phyloP scores from a whole-genome alignment of 2,329 filamentous ascomycete genomes.

The Sclerotinia subarctica region DNA sequence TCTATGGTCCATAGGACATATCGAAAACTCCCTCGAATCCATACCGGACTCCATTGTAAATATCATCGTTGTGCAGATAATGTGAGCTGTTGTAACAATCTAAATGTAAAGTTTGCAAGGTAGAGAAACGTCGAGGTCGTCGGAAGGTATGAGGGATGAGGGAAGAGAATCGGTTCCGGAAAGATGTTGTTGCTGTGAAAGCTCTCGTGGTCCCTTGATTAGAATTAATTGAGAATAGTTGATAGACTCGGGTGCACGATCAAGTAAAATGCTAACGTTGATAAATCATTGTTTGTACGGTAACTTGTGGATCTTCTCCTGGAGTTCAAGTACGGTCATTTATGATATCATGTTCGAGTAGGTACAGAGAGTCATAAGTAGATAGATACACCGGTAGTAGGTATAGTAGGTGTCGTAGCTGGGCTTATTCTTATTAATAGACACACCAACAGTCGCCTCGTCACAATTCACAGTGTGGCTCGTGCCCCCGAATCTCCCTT shows the following conservation, averaged over 20 bases:
- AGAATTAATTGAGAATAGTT: neutral
- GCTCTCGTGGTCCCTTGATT: neutral
- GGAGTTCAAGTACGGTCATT: neutral
- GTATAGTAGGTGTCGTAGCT: no score
- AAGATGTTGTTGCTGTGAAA: neutral
- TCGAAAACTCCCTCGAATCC: neutral
- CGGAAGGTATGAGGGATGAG: neutral
- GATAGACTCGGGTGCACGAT: neutral
- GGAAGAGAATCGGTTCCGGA: neutral
- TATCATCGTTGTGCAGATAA: neutral
- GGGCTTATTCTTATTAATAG: neutral
- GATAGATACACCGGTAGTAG: neutral
- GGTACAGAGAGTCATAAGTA: neutral
- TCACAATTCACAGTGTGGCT: neutral
- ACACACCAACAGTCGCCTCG: no score
- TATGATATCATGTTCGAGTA: neutral
- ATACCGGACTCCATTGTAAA: neutral
- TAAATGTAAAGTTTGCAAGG: neutral
- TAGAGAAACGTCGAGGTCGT: neutral
- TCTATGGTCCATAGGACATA: neutral
- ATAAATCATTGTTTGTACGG: neutral
- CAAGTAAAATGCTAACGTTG: neutral
- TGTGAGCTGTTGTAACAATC: neutral
- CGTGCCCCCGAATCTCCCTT: neutral
- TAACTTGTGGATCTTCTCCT: neutral